These are phyloP conservation scores for Luffa acutangula DNA, from an alignment of 306 rosid species.

Conservation along the genomic window DNA sequence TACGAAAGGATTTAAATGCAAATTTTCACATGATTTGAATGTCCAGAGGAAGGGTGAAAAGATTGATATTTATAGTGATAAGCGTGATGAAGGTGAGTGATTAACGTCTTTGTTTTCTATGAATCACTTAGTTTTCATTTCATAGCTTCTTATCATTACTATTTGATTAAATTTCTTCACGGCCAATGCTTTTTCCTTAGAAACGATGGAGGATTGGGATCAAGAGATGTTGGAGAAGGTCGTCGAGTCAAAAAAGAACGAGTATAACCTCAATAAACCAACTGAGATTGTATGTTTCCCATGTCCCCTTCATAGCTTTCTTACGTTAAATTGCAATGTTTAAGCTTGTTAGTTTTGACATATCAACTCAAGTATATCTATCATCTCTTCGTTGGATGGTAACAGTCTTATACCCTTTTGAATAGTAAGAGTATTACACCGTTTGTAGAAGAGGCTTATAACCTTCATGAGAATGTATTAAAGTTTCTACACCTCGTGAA, in stretches of 20 bases:
- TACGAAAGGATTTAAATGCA: constrained; percentile 93
- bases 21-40: constrained; percentile 93
- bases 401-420: not conserved
- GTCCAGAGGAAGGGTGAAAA: constrained; percentile 98
- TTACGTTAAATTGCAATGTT: not conserved
- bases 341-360: not conserved
- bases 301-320: not conserved
- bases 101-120: not conserved
- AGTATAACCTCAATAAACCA: constrained; percentile 82
- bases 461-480: not conserved
- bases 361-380: not conserved
- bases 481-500: not conserved
- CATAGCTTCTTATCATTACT: not conserved
- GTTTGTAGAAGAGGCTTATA: not conserved
- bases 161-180: not conserved
- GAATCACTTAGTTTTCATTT: constrained; percentile 7
- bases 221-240: constrained; percentile 91
- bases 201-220: constrained; percentile 99
- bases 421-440: not conserved
- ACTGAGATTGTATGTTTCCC: constrained; percentile 76
- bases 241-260: constrained; percentile 71
- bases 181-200: constrained; percentile 22
- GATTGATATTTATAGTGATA: constrained; percentile 88
- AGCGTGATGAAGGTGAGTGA: constrained; percentile 63
- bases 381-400: not conserved